Conservation (phyloP, 768 basidiomycete genomes). For the Podaxis mareebaensis region DNA sequence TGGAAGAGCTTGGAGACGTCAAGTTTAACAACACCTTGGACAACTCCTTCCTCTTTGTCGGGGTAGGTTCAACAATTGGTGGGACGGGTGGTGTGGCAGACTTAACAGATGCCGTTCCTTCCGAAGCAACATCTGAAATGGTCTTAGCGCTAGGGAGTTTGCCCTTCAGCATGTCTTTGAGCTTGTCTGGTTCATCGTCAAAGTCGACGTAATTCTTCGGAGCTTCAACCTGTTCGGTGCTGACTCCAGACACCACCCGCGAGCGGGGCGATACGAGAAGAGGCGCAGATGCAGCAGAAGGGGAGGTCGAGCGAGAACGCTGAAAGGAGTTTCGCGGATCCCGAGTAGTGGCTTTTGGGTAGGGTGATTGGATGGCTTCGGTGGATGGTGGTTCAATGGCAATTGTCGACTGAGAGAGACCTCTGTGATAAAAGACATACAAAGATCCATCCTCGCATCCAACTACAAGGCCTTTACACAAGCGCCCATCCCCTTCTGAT, state of each 20-base stretch:
- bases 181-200: slow-evolving; percentile 75
- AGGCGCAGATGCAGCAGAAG: slow-evolving; percentile 38
- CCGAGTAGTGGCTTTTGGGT: slow-evolving; percentile 22
- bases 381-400: slow-evolving; percentile 19
- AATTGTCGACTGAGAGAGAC: slow-evolving; percentile 10
- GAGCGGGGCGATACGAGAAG: slow-evolving; percentile 59
- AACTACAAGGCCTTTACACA: slow-evolving; percentile 31
- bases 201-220: slow-evolving; percentile 80
- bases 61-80: slow-evolving; percentile 26
- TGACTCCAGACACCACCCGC: slow-evolving; percentile 71
- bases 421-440: slow-evolving; percentile 37
- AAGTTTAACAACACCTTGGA: slow-evolving; percentile 46
- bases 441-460: slow-evolving; percentile 47
- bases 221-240: slow-evolving; percentile 70
- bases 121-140: slow-evolving; percentile 24
- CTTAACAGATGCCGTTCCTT: slow-evolving; percentile 20
- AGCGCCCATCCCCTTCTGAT: slow-evolving; percentile 15
- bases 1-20: slow-evolving; percentile 41
- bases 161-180: slow-evolving; percentile 73
- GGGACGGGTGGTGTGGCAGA: slow-evolving; percentile 26
- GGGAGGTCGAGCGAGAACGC: slow-evolving; percentile 37
- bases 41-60: slow-evolving; percentile 33
- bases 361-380: slow-evolving; percentile 22
- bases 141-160: slow-evolving; percentile 41
- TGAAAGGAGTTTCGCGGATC: slow-evolving; percentile 25